Percentiles rank a stretch among this genome's conserved stretches.
phyloP scores from a whole-genome alignment of 2,329 filamentous ascomycete species.

The Pseudocercospora ulei region DNA sequence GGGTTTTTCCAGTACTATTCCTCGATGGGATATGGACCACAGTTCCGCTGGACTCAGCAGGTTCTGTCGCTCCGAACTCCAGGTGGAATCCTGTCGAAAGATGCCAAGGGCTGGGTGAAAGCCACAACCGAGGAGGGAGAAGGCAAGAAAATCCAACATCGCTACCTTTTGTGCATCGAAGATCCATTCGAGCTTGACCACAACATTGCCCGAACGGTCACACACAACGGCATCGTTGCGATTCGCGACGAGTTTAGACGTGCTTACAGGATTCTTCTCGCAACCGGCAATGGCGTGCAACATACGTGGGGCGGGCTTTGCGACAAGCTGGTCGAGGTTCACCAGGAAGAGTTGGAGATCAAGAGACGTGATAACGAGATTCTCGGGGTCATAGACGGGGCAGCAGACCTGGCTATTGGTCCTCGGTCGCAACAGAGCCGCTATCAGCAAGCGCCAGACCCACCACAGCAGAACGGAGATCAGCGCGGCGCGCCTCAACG shows the following conservation, averaged over 20 bases:
- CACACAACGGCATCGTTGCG: slow-evolving; percentile 67
- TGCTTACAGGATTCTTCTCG: slow-evolving; percentile 61
- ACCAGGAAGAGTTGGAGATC: slow-evolving; percentile 7
- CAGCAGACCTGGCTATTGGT: neutral
- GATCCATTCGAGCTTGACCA: slow-evolving; percentile 83
- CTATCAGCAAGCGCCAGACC: slow-evolving; percentile 4
- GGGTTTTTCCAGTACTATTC: slow-evolving; percentile 81
- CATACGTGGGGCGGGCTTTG: slow-evolving; percentile 17
- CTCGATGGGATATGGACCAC: slow-evolving; percentile 49
- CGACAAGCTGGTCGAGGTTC: slow-evolving; percentile 16
- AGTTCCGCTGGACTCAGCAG: slow-evolving; percentile 71
- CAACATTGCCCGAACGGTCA: slow-evolving; percentile 80
- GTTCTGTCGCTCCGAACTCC: slow-evolving; percentile 65
- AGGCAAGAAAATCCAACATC: slow-evolving; percentile 57
- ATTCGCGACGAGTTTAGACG: slow-evolving; percentile 78
- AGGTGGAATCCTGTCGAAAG: slow-evolving; percentile 62
- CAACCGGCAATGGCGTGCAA: slow-evolving; percentile 38
- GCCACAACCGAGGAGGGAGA: slow-evolving; percentile 57
- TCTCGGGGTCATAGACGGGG: slow-evolving; percentile 6
- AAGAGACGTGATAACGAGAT: slow-evolving; percentile 12
- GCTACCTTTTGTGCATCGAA: slow-evolving; percentile 81
- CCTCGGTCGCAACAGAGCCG: slow-evolving; percentile 1
- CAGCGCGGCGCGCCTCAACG: slow-evolving; percentile 2
- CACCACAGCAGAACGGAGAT: neutral
- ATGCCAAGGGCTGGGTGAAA: slow-evolving; percentile 76